phyloP scores from a whole-genome alignment of 1,284 basidiomycete genomes.

The Porodaedalea pini region DNA sequence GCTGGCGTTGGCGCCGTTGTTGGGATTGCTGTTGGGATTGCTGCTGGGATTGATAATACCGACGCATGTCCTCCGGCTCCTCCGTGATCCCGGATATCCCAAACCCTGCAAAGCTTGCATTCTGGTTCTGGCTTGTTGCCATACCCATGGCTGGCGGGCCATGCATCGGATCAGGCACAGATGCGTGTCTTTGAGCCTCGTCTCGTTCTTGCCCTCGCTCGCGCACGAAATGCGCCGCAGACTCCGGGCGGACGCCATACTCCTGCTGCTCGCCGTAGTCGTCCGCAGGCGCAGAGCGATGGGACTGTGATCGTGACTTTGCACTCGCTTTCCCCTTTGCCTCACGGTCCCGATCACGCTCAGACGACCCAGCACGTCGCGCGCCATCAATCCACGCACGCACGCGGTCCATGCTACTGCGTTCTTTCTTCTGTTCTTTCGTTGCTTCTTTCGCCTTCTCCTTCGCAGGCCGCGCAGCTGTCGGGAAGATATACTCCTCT shows the following conservation, averaged over 20 bases:
- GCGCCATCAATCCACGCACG: conserved; percentile 4
- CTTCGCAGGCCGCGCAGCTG: no score
- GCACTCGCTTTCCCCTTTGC: not conserved
- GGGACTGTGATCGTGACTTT: not conserved
- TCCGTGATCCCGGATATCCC: conserved; percentile 5
- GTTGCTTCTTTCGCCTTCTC: no score
- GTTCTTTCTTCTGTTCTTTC: not conserved
- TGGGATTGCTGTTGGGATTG: not conserved
- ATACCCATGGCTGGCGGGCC: no score
- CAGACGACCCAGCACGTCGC: not conserved
- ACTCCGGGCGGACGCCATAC: not conserved
- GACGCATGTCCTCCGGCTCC: conserved; percentile 13
- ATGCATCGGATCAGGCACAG: not conserved
- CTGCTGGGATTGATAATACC: not conserved
- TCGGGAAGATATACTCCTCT: not conserved
- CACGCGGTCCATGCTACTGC: conserved; percentile 8
- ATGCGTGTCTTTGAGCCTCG: not conserved
- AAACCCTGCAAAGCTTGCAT: not conserved
- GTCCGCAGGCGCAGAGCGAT: not conserved
- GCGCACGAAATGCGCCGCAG: not conserved
- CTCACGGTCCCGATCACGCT: not conserved
- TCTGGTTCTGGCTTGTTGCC: not conserved
- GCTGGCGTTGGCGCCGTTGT: not conserved
- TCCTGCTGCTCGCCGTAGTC: not conserved
- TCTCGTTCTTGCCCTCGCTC: not conserved